Percentiles rank a stretch among this genome's conserved stretches.
These are phyloP conservation scores for Torulaspora delbrueckii DNA, from an alignment of 805 yeast species.

Conservation along the genomic window DNA sequence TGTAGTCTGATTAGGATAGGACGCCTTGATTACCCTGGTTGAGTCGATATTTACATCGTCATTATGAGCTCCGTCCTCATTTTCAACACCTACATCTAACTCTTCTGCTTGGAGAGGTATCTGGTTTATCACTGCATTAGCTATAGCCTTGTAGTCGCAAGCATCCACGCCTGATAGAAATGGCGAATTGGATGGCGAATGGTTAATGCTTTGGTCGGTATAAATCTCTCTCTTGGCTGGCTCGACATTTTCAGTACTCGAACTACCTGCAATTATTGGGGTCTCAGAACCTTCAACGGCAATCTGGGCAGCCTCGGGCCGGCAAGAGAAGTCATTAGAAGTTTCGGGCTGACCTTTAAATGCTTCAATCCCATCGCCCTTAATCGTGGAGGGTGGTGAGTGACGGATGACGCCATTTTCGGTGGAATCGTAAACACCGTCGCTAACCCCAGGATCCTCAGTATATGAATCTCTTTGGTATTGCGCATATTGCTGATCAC, in stretches of 20 bases:
- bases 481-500: background rate
- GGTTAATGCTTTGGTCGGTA: background rate
- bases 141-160: constrained; percentile 14
- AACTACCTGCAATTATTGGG: background rate
- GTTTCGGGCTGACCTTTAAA: background rate
- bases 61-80: background rate
- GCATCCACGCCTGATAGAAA: background rate
- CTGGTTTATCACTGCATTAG: constrained; percentile 11
- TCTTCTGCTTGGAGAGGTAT: background rate
- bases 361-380: background rate
- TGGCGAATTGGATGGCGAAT: background rate
- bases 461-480: background rate
- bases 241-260: background rate
- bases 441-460: too few relatives aligned
- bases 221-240: background rate
- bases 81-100: background rate
- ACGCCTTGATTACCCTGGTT: background rate
- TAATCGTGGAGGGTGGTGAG: background rate
- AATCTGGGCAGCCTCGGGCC: background rate
- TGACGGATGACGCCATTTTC: too few relatives aligned
- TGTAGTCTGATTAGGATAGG: background rate
- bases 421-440: too few relatives aligned
- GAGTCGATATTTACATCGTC: background rate
- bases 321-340: background rate
- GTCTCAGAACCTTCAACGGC: background rate